These are phyloP conservation scores for Arxiozyma bovina DNA, from an alignment of 1,139 yeast species.

Conservation along the genomic window DNA sequence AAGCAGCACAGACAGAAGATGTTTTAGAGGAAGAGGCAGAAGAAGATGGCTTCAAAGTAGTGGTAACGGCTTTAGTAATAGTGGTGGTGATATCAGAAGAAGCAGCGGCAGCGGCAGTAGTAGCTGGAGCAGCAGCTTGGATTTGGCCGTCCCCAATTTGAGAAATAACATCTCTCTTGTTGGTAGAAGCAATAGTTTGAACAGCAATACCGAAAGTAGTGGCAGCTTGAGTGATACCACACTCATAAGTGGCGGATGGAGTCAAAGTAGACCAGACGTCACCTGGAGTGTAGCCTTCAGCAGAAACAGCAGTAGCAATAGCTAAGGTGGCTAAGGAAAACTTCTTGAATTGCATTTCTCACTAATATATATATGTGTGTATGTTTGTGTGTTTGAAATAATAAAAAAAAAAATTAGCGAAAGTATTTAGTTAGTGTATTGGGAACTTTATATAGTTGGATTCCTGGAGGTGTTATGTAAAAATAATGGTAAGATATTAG, in stretches of 20 bases:
- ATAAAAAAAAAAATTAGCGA: too few species aligned
- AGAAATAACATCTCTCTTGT: constrained; percentile 11
- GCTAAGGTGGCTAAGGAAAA: constrained; percentile 28
- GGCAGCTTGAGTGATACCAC: constrained; percentile 54
- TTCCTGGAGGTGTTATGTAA: too few species aligned
- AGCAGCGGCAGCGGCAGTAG: constrained; percentile 12
- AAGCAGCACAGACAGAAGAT: constrained; percentile 26
- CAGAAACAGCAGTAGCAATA: constrained; percentile 38
- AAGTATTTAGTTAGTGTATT: neutral
- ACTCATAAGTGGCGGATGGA: constrained; percentile 48
- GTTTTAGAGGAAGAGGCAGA: constrained; percentile 7
- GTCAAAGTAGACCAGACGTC: constrained; percentile 70
- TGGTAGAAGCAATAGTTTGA: constrained; percentile 34
- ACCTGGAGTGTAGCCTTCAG: constrained; percentile 60
- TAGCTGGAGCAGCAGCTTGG: constrained; percentile 25
- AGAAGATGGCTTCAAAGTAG: constrained; percentile 57
- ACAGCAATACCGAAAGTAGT: constrained; percentile 65
- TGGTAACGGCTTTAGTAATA: constrained; percentile 33
- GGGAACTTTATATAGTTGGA: neutral
- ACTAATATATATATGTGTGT: neutral
- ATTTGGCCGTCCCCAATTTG: constrained; percentile 10
- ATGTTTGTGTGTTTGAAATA: too few species aligned
- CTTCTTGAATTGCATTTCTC: constrained; percentile 31
- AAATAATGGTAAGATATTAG: neutral
- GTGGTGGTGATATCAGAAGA: constrained; percentile 13